Percentiles rank a stretch among this genome's conserved stretches.
Evolutionary conservation across 1,284 basidiomycete species (phyloP).

Genomic region (Ustilago sp.): DNA sequence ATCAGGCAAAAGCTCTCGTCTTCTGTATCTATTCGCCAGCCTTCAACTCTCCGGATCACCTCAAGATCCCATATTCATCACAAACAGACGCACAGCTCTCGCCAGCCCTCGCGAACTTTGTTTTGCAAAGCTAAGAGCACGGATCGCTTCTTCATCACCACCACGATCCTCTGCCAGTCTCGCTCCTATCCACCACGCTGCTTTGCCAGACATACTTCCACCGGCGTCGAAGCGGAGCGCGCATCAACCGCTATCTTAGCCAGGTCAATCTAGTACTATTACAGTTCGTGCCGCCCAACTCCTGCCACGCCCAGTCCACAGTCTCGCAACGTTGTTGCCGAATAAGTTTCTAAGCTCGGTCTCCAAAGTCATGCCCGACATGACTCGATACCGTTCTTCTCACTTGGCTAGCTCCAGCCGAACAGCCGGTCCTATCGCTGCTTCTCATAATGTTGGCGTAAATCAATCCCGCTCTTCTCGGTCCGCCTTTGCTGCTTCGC

Average conservation of each 20-base stretch:
- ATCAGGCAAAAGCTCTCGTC: too few relatives aligned
- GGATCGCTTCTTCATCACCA: neutral
- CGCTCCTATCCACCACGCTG: neutral
- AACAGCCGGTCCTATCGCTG: neutral
- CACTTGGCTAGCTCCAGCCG: neutral
- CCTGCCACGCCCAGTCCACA: neutral
- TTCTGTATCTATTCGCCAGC: neutral
- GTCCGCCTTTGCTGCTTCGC: neutral
- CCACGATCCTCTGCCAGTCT: neutral
- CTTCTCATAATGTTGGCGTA: neutral
- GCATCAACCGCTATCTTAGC: neutral
- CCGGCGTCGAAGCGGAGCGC: neutral
- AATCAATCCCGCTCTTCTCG: neutral
- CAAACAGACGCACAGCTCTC: neutral
- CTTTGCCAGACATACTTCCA: neutral
- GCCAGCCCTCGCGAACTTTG: neutral
- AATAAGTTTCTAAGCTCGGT: neutral
- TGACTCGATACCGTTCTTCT: conserved; percentile 8
- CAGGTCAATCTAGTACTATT: neutral
- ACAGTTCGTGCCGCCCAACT: neutral
- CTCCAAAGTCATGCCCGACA: conserved; percentile 16
- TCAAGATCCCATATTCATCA: neutral
- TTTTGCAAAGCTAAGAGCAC: neutral
- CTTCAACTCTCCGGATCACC: neutral
- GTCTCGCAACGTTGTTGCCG: neutral